Percentiles rank a stretch among this genome's conserved stretches.
Evolutionary conservation across 176 grass and related monocot genomes (phyloP).

Genomic region (Stipa capillata): DNA sequence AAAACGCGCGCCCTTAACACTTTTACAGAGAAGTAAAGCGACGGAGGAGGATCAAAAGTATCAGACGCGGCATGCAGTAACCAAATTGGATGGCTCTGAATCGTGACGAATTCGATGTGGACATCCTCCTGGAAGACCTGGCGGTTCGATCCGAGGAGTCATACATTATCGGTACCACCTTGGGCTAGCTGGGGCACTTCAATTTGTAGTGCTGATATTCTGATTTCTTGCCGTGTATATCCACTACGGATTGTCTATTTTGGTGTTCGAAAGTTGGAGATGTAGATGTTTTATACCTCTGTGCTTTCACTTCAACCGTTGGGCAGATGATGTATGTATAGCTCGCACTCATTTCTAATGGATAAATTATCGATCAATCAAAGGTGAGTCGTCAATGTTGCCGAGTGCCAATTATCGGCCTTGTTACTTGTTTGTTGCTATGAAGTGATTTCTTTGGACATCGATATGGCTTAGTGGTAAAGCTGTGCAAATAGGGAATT

Average conservation of each 20-base stretch:
- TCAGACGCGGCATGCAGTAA: background rate
- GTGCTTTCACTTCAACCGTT: background rate
- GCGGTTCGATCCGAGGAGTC: background rate
- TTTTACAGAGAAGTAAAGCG: background rate
- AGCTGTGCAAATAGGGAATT: no score
- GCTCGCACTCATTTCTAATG: background rate
- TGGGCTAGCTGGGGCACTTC: background rate
- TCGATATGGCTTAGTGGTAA: no score
- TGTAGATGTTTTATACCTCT: background rate
- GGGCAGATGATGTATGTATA: no score
- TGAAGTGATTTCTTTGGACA: background rate
- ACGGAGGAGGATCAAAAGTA: background rate
- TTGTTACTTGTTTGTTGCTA: background rate
- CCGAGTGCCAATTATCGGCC: background rate
- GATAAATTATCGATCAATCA: background rate
- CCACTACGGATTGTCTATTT: background rate
- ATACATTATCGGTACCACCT: background rate
- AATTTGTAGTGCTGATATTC: background rate
- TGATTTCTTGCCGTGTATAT: background rate
- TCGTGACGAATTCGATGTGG: background rate
- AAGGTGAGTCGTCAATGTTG: background rate
- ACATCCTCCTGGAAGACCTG: background rate
- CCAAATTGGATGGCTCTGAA: background rate
- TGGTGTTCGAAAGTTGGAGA: background rate
- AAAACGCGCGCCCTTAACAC: no score